Evolutionary conservation across 495 filamentous ascomycete species (phyloP), one percentile per base, ranked within the genome.

Genomic region (Hyaloscypha variabilis): DNA sequence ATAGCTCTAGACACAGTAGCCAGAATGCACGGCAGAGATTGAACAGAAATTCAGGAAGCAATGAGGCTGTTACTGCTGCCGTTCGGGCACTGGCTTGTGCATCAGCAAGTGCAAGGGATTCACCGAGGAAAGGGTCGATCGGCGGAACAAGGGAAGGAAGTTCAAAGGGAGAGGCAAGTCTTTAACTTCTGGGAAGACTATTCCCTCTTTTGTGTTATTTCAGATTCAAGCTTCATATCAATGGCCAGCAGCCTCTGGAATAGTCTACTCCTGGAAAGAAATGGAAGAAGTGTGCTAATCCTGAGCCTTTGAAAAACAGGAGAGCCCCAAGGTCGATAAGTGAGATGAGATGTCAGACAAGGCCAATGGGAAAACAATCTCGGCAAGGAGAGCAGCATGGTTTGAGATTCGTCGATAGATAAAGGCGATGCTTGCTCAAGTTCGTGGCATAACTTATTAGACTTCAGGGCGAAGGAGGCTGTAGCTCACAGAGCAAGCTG

Each of bases 61-160:
- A 54, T n/a, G 61, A 65, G n/a, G 69, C 65, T 23, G 26, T 62
- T n/a, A 58, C 63, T 14, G 69, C 66, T 14, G 66, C 62, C 25
- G 46, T 39, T 6, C 52, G 59, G 21, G 69, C 69, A n/a, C 54
- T 64, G 2, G 65, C 60, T 1, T 10, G 6, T 54, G 51, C 51
- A 24, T 25, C 51, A 10, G 39, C 39, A 46, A 17, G 39, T 1
- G 3, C 39, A 46, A 46, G 39, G 39, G 17, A 1, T 17, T 46
- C 39, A 17, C 17, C 39, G 39, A 46, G 11, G 39, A 46, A 46
- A 17, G 39, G 11, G 4, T 46, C 39, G 39, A 46, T 10, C 39
- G 14, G 11, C 39, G 6, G 39, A 46, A 46, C 39, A 2, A 46
- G 39, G 39, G 39, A 46, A 46, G 39, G 17, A 17, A 19, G 39